A percentile compares a stretch with the other conserved stretches of the same genome.
These are phyloP conservation scores for Ophiocordyceps australis DNA, from an alignment of 2,329 filamentous ascomycete species.

Conservation along the genomic window DNA sequence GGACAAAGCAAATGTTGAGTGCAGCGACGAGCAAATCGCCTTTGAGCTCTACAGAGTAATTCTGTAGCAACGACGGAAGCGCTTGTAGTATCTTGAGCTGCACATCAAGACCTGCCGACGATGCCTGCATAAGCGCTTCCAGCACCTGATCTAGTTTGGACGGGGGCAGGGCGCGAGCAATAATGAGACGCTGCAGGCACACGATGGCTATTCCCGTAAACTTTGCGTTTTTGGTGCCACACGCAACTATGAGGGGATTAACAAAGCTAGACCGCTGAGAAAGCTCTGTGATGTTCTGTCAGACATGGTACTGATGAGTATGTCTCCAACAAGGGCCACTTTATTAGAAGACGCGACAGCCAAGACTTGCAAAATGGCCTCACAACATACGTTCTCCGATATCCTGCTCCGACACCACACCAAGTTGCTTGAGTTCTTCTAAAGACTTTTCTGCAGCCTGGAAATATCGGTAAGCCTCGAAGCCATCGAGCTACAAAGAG, in stretches of 20 bases:
- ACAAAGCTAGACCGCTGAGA: constrained; percentile 68
- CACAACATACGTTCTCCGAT: constrained; percentile 16
- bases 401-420: constrained; percentile 16
- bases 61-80: constrained; percentile 73
- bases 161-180: constrained; percentile 61
- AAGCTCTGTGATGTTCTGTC: constrained; percentile 42
- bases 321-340: too few species aligned
- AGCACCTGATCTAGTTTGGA: constrained; percentile 72
- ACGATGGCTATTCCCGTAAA: constrained; percentile 77
- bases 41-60: constrained; percentile 67
- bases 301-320: too few species aligned
- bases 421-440: constrained; percentile 55
- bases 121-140: constrained; percentile 72
- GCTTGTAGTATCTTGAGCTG: constrained; percentile 93
- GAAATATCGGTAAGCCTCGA: background rate
- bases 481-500: background rate
- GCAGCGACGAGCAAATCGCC: constrained; percentile 67
- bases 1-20: constrained; percentile 76
- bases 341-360: too few species aligned
- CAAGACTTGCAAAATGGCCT: background rate
- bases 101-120: constrained; percentile 66
- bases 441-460: constrained; percentile 87
- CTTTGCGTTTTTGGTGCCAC: constrained; percentile 75
- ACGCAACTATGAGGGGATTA: constrained; percentile 87
- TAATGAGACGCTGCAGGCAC: constrained; percentile 76